Percentiles rank a stretch among this genome's conserved stretches.
Conservation (phyloP, 2,329 filamentous ascomycete genomes). For the Microdochium nivale region DNA sequence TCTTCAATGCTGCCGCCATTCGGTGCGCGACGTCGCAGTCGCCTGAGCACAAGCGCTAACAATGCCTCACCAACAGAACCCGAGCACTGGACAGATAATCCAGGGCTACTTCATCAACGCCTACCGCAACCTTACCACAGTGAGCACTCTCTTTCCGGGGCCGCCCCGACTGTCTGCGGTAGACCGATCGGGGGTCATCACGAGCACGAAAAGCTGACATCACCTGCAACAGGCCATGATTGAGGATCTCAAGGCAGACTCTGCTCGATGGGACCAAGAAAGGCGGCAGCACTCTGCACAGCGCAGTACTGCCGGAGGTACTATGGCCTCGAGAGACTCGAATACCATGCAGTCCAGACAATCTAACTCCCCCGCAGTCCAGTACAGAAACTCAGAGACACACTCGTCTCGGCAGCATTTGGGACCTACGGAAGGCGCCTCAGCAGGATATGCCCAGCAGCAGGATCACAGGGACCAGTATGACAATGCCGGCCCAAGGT, state of each 20-base stretch:
- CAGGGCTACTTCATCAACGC: conserved; percentile 71
- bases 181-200: background rate
- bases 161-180: background rate
- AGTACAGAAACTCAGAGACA: conserved; percentile 48
- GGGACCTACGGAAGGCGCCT: conserved; percentile 28
- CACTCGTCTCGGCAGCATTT: conserved; percentile 35
- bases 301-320: conserved; percentile 49
- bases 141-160: conserved; percentile 32
- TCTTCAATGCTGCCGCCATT: conserved; percentile 8
- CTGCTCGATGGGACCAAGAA: conserved; percentile 53
- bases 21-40: conserved; percentile 6
- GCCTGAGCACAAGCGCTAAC: background rate
- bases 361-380: conserved; percentile 52
- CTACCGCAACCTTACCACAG: conserved; percentile 70
- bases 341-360: conserved; percentile 37
- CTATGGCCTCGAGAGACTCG: conserved; percentile 41
- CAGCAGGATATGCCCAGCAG: conserved; percentile 21
- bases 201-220: background rate
- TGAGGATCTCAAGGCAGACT: conserved; percentile 53
- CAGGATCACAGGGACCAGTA: conserved; percentile 24
- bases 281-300: conserved; percentile 42
- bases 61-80: conserved; percentile 30
- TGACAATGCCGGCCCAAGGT: conserved; percentile 36
- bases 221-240: conserved; percentile 46
- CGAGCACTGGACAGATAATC: conserved; percentile 48